Percentiles rank a stretch among this genome's conserved stretches.
These are phyloP conservation scores for Ascochyta rabiei DNA, from an alignment of 2,329 filamentous ascomycete genomes.

Conservation along the genomic window DNA sequence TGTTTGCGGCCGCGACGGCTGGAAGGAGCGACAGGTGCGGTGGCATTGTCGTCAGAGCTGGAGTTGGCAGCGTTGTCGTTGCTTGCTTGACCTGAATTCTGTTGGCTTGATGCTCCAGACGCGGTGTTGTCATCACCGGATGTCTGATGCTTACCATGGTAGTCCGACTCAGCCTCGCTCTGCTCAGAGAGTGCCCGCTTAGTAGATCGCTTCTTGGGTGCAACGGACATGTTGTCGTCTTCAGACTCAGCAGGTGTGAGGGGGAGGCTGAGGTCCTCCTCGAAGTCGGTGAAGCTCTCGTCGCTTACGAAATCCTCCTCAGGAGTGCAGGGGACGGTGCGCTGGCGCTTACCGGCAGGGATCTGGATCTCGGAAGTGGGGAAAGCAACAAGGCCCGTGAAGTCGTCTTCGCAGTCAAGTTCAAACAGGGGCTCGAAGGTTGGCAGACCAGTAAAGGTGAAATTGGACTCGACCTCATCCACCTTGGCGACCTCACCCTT, in stretches of 20 bases:
- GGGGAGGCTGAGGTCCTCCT: slow-evolving; percentile 68
- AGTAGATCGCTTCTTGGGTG: slow-evolving; percentile 35
- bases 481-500: slow-evolving; percentile 51
- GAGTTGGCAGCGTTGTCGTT: slow-evolving; percentile 55
- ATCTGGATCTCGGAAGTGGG: slow-evolving; percentile 62
- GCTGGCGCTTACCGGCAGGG: slow-evolving; percentile 71
- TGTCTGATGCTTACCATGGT: slow-evolving; percentile 42
- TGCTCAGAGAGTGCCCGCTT: slow-evolving; percentile 39
- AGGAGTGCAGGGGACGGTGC: slow-evolving; percentile 67
- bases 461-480: slow-evolving; percentile 39
- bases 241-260: slow-evolving; percentile 67
- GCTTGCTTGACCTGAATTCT: slow-evolving; percentile 37
- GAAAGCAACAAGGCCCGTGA: slow-evolving; percentile 76
- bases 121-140: slow-evolving; percentile 41
- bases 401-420: slow-evolving; percentile 89
- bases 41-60: slow-evolving; percentile 50
- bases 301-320: slow-evolving; percentile 81
- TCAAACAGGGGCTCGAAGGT: slow-evolving; percentile 87
- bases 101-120: slow-evolving; percentile 47
- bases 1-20: slow-evolving; percentile 98
- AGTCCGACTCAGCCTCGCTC: slow-evolving; percentile 47
- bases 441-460: slow-evolving; percentile 65
- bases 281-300: slow-evolving; percentile 76
- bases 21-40: slow-evolving; percentile 53
- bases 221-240: slow-evolving; percentile 41